phyloP scores from a whole-genome alignment of 495 filamentous ascomycete genomes.

The Trichoderma orchidacearum region DNA sequence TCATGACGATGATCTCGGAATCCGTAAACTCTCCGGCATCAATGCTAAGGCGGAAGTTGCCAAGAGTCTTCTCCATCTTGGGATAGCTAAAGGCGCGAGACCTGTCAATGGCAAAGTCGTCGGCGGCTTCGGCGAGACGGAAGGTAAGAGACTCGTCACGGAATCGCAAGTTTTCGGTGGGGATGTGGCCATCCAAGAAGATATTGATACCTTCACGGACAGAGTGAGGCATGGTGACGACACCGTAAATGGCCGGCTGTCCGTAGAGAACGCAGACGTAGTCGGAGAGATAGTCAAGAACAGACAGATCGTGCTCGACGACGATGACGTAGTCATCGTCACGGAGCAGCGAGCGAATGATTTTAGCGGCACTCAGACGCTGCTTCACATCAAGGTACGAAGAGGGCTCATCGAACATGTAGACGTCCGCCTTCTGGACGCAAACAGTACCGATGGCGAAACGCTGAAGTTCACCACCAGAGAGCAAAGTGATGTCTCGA shows the following conservation, averaged over 20 bases:
- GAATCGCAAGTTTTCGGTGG: conserved; percentile 97
- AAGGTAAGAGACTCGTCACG: conserved; percentile 93
- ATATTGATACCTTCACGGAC: conserved; percentile 99
- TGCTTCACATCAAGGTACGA: conserved; percentile 98
- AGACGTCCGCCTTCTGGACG: conserved; percentile 63
- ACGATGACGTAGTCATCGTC: conserved; percentile 94
- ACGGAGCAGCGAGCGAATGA: conserved; percentile 78
- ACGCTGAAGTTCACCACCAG: conserved; percentile 93
- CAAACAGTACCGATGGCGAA: conserved; percentile 94
- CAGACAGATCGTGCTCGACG: conserved; percentile 96
- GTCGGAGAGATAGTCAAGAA: conserved; percentile 95
- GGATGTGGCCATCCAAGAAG: conserved; percentile 95
- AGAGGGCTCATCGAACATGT: conserved; percentile 99
- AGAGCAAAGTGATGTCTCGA: conserved; percentile 76
- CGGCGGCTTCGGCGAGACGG: conserved; percentile 82
- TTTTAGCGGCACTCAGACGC: conserved; percentile 78
- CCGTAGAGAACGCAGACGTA: conserved; percentile 97
- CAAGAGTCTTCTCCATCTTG: conserved; percentile 84
- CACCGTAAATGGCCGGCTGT: conserved; percentile 88
- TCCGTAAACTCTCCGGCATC: conserved; percentile 84
- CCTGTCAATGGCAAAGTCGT: conserved; percentile 81
- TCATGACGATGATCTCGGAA: conserved; percentile 98
- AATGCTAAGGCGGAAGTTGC: conserved; percentile 71
- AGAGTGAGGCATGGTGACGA: conserved; percentile 90
- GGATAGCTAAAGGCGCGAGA: conserved; percentile 77